Evolutionary conservation across 2,329 filamentous ascomycete species (phyloP), one percentile per base, ranked within the genome.

Genomic region (Rutstroemia sp.): DNA sequence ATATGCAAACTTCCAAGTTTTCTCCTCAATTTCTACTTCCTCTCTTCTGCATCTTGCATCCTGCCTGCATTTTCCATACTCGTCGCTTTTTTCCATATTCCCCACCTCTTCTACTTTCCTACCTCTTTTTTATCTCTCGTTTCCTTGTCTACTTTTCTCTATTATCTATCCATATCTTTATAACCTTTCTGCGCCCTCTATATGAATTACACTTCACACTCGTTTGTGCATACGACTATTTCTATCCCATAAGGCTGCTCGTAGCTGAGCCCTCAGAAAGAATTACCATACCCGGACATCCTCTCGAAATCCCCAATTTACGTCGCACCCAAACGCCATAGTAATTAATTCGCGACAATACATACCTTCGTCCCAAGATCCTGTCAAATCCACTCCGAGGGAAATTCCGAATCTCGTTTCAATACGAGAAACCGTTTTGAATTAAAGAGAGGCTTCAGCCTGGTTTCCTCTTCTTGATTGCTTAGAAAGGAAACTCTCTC

Each of bases 21-120:
- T 23, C 41, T 47, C 51, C 27, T 53, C 42, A 19, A 27, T 25
- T 53, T 27, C 51, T 48, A 17, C 42, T 53, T 53, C 23, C 51
- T 48, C 19, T 48, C 42, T 48, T 21, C 12, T 53, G 42, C 51
- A 53, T 30, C 27, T 30, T 30, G 27, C 27, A 30, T 30, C 23
- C 23, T 23, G 23, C 23, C 23, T 23, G 23, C 23, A 23, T 23
- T 23, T 23, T 23, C 23, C 23, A 23, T 23, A 23, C 23, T 23
- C 23, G 23, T 23, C 23, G 23, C 23, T 23, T 23, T 23, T 30
- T 30, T 10, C 27, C 27, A 30, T 30, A 12, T 30, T 30, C 27
- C 27, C 27, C 27, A 30, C 27, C 27, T 53, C 17, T 16, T 16
- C 19, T 27, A 16, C 9, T 10, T 16, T 44, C 7, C n/a, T 23